Evolutionary conservation across 2,329 filamentous ascomycete genomes (phyloP).

Genomic region (Peltaster fructicola): DNA sequence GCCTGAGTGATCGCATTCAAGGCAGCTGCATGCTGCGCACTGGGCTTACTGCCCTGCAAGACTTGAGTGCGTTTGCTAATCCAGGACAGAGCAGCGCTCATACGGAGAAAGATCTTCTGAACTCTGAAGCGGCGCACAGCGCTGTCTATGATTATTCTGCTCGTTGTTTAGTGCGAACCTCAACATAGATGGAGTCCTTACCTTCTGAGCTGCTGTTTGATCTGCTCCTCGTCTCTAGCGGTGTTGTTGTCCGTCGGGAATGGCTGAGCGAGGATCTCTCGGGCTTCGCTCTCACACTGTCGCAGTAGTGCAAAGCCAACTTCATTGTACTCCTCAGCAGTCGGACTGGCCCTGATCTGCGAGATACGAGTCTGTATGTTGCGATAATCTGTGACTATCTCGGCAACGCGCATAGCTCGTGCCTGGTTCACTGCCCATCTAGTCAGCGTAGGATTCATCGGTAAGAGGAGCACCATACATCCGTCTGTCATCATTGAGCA

Average conservation of each 20-base stretch:
- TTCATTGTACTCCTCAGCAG: slow-evolving; percentile 38
- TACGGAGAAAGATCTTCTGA: slow-evolving; percentile 42
- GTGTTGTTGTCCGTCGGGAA: slow-evolving; percentile 20
- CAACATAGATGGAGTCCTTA: slow-evolving; percentile 15
- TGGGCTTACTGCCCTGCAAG: slow-evolving; percentile 33
- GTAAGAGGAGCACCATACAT: slow-evolving; percentile 20
- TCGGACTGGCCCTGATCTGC: slow-evolving; percentile 32
- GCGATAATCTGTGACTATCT: slow-evolving; percentile 48
- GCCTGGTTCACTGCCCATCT: slow-evolving; percentile 43
- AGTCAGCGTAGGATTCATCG: not conserved
- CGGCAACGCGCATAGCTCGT: slow-evolving; percentile 42
- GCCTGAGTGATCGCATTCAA: slow-evolving; percentile 32
- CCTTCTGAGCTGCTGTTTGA: slow-evolving; percentile 40
- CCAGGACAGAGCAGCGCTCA: slow-evolving; percentile 41
- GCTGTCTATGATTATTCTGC: slow-evolving; percentile 42
- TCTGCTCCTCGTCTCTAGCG: slow-evolving; percentile 31
- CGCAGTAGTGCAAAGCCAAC: slow-evolving; percentile 41
- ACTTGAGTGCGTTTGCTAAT: slow-evolving; percentile 34
- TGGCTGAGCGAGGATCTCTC: slow-evolving; percentile 34
- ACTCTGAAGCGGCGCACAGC: slow-evolving; percentile 43
- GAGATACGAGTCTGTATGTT: slow-evolving; percentile 42
- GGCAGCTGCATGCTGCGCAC: slow-evolving; percentile 27
- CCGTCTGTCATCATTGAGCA: slow-evolving; percentile 38
- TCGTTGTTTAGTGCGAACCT: slow-evolving; percentile 3
- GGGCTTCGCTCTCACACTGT: slow-evolving; percentile 37